Percentiles rank a stretch among this genome's conserved stretches.
Conservation (phyloP, 805 yeast species). For the Yueomyces sinensis region DNA sequence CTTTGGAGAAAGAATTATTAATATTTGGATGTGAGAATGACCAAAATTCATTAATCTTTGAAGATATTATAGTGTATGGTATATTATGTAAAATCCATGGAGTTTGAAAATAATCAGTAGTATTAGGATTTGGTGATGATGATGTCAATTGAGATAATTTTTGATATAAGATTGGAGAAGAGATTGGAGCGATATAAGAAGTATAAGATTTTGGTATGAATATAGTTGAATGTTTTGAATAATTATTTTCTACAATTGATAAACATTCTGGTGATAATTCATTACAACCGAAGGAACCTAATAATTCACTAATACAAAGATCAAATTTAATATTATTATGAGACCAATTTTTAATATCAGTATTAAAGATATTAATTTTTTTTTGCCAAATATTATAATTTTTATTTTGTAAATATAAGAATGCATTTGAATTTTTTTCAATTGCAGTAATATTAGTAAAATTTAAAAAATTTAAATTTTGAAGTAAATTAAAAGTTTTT, state of each 20-base stretch:
- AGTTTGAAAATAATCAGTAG: constrained; percentile 20
- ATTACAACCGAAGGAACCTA: constrained; percentile 90
- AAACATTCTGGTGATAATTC: constrained; percentile 81
- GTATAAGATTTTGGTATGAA: constrained; percentile 52
- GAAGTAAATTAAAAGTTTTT: constrained; percentile 31
- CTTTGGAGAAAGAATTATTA: constrained; percentile 6
- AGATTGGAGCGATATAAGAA: constrained; percentile 54
- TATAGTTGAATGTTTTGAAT: constrained; percentile 30
- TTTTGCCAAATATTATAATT: constrained; percentile 41
- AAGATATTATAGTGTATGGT: constrained; percentile 32
- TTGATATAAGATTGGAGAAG: constrained; percentile 39
- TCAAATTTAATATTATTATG: constrained; percentile 28
- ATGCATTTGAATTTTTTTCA: constrained; percentile 61
- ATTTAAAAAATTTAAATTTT: constrained; percentile 14
- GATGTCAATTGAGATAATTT: constrained; percentile 10
- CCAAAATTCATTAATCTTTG: constrained; percentile 45
- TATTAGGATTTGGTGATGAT: background rate
- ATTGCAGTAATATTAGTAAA: constrained; percentile 31
- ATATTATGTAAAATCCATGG: constrained; percentile 34
- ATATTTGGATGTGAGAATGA: constrained; percentile 39
- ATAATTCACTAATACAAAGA: constrained; percentile 62
- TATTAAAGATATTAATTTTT: constrained; percentile 35
- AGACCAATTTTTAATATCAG: constrained; percentile 46
- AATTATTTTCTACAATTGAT: constrained; percentile 28
- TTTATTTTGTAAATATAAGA: constrained; percentile 33